Evolutionary conservation across 2,329 filamentous ascomycete genomes (phyloP).

Genomic region (Diaporthe batatas): DNA sequence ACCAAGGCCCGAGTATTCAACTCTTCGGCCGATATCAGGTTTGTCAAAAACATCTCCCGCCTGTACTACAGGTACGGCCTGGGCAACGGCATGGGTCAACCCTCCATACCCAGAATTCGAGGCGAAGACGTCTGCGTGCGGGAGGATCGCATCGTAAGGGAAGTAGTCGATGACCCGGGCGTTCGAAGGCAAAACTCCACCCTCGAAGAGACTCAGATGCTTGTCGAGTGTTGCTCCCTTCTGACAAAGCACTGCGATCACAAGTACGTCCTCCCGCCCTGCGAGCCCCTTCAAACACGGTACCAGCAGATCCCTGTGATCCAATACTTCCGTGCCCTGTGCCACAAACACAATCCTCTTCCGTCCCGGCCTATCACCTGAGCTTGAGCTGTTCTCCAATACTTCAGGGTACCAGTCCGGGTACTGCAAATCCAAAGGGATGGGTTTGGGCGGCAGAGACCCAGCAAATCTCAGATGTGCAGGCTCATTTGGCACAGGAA

Average conservation of each 20-base stretch:
- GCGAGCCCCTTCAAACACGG: constrained; percentile 60
- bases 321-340: constrained; percentile 60
- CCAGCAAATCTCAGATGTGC: constrained; percentile 35
- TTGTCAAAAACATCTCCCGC: constrained; percentile 59
- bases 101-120: constrained; percentile 64
- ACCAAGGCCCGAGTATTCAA: constrained; percentile 59
- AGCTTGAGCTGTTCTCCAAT: constrained; percentile 47
- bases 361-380: constrained; percentile 32
- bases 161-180: constrained; percentile 61
- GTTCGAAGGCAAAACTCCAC: constrained; percentile 54
- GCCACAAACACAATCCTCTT: constrained; percentile 60
- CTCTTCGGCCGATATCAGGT: constrained; percentile 56
- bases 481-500: constrained; percentile 29
- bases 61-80: constrained; percentile 62
- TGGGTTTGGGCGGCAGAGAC: constrained; percentile 50
- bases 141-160: constrained; percentile 61
- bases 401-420: constrained; percentile 63
- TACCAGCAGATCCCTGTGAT: constrained; percentile 58
- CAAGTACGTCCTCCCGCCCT: constrained; percentile 55
- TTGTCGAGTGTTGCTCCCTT: constrained; percentile 44
- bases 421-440: constrained; percentile 48
- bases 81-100: constrained; percentile 58
- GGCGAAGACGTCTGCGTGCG: constrained; percentile 59
- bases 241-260: constrained; percentile 52
- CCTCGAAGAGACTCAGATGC: constrained; percentile 43